Conservation (phyloP, 2,329 filamentous ascomycete genomes). For the Acephala macrosclerotiorum region DNA sequence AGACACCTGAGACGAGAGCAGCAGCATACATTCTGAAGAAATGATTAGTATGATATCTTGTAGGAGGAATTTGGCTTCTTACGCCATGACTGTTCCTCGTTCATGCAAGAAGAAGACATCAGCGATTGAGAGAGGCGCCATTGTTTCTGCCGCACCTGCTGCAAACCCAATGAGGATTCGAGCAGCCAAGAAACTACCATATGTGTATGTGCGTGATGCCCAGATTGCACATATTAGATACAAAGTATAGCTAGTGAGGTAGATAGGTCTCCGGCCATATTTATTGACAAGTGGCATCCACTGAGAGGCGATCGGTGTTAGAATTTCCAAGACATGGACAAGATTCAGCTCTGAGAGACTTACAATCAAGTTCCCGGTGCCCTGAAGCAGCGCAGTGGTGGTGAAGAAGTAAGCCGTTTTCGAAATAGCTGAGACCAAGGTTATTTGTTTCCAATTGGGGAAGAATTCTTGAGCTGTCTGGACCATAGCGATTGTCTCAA, state of each 20-base stretch:
- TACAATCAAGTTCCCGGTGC: constrained; percentile 29
- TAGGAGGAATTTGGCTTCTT: constrained; percentile 13
- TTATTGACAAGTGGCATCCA: constrained; percentile 39
- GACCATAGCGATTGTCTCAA: constrained; percentile 30
- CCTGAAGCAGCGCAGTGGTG: constrained; percentile 32
- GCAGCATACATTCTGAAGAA: constrained; percentile 28
- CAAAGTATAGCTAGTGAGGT: constrained; percentile 29
- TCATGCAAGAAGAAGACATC: constrained; percentile 68
- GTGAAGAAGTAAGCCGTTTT: constrained; percentile 38
- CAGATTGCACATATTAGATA: constrained; percentile 30
- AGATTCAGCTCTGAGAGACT: background rate
- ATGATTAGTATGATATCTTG: background rate
- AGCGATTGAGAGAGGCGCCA: constrained; percentile 64
- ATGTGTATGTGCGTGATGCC: constrained; percentile 25
- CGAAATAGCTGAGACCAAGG: constrained; percentile 20
- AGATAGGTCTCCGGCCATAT: constrained; percentile 36
- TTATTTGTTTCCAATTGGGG: constrained; percentile 4
- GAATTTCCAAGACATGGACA: background rate
- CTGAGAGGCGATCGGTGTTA: background rate
- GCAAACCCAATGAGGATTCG: constrained; percentile 34
- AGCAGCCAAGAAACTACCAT: constrained; percentile 32
- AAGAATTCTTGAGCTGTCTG: constrained; percentile 35
- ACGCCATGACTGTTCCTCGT: constrained; percentile 55
- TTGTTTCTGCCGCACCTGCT: constrained; percentile 57
- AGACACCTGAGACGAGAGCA: constrained; percentile 52